Conservation (phyloP, 2,329 filamentous ascomycete genomes). For the Diplodia seriata region DNA sequence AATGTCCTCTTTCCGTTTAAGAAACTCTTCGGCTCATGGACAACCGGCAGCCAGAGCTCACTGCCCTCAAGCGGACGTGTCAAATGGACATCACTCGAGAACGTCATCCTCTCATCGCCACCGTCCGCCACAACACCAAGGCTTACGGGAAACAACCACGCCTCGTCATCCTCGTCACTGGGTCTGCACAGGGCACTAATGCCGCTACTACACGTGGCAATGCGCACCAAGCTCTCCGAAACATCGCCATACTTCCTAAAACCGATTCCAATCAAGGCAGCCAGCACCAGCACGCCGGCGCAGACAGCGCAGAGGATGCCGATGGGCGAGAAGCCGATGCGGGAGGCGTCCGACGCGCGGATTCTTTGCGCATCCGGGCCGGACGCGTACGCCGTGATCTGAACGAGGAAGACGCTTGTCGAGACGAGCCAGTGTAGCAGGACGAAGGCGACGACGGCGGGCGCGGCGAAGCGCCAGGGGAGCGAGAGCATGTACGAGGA, state of each 20-base stretch:
- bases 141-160: not conserved
- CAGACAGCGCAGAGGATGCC: constrained; percentile 35
- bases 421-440: constrained; percentile 55
- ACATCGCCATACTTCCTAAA: not conserved
- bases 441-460: constrained; percentile 43
- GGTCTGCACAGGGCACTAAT: not conserved
- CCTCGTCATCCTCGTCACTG: not conserved
- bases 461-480: constrained; percentile 48
- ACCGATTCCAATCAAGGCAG: not conserved
- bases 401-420: constrained; percentile 52
- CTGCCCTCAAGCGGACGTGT: not conserved
- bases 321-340: constrained; percentile 6
- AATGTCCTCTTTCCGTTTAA: not conserved
- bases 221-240: not conserved
- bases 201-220: not conserved
- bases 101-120: not conserved
- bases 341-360: constrained; percentile 18
- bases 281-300: not conserved
- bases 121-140: not conserved
- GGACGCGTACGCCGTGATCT: constrained; percentile 34
- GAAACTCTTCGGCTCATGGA: not conserved
- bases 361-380: not conserved
- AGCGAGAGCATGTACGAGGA: constrained; percentile 52
- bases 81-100: not conserved
- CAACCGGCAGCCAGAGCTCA: not conserved